Evolutionary conservation across 305 asterid genomes (phyloP).

Genomic region (Fraxinus angustifolia): DNA sequence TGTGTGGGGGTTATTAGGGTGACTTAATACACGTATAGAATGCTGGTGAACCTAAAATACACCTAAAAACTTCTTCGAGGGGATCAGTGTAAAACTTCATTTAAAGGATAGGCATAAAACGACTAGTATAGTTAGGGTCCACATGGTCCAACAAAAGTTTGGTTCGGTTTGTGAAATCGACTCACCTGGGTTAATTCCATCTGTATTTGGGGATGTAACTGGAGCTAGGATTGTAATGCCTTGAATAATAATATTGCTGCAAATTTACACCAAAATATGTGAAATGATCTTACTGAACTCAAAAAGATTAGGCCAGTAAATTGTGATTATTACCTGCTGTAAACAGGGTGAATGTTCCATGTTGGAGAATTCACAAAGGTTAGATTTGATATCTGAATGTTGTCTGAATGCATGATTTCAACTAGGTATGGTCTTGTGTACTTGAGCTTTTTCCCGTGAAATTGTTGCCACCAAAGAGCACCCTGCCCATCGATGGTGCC

Average conservation of each 20-base stretch:
- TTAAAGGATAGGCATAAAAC: background rate
- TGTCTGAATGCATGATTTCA: constrained; percentile 78
- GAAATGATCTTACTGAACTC: background rate
- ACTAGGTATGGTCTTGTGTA: constrained; percentile 83
- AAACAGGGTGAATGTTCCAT: constrained; percentile 92
- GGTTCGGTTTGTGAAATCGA: background rate
- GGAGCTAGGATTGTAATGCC: constrained; percentile 87
- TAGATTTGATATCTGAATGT: constrained; percentile 71
- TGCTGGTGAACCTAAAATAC: background rate
- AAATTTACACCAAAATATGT: background rate
- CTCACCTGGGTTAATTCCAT: constrained; percentile 71
- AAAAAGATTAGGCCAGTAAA: background rate
- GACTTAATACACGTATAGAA: background rate
- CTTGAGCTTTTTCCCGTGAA: constrained; percentile 68
- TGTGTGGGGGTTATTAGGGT: background rate
- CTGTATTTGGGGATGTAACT: constrained; percentile 82
- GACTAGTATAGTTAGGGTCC: background rate
- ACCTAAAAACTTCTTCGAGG: background rate
- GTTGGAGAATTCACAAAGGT: constrained; percentile 76
- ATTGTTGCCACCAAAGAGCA: constrained; percentile 80
- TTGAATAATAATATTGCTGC: constrained; percentile 72
- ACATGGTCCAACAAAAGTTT: background rate
- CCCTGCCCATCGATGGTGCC: constrained; percentile 95
- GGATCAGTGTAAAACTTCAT: background rate
- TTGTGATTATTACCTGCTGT: constrained; percentile 54